Conservation (phyloP, 768 basidiomycete species). For the Leucocoprinus birnbaumii region DNA sequence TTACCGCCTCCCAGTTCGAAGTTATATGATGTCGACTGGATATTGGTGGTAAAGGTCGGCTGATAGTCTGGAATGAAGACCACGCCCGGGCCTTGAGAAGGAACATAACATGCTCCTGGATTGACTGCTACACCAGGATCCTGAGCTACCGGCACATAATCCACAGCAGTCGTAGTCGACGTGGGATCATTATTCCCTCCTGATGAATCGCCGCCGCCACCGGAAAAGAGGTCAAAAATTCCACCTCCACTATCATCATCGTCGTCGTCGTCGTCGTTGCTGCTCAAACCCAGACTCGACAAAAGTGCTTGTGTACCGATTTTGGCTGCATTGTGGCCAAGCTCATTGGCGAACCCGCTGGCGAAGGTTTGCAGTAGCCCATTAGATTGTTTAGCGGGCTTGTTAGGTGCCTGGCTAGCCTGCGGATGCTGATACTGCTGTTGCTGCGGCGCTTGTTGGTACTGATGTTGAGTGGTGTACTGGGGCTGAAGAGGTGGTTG, state of each 20-base stretch:
- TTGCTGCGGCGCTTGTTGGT: neutral
- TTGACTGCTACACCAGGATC: neutral
- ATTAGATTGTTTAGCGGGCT: neutral
- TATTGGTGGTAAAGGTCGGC: neutral
- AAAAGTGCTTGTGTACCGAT: neutral
- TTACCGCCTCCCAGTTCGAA: too few relatives aligned
- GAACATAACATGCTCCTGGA: neutral
- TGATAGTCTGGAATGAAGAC: neutral
- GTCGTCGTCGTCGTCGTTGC: conserved; percentile 1
- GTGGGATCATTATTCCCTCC: neutral
- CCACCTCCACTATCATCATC: neutral
- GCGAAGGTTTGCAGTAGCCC: neutral
- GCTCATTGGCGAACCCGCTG: neutral
- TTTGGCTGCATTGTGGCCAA: conserved; percentile 1
- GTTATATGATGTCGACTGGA: neutral
- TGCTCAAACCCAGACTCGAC: neutral
- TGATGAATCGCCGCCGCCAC: neutral
- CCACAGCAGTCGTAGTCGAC: neutral
- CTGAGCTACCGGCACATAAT: neutral
- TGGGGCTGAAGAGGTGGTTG: neutral
- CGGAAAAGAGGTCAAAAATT: neutral
- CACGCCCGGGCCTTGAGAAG: too few relatives aligned
- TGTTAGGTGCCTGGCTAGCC: conserved; percentile 1
- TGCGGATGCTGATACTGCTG: neutral
- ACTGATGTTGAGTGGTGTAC: neutral